Evolutionary conservation across 345 rosid species (phyloP), one percentile per base, ranked within the genome.

Genomic region (Hypericum androsaemum): DNA sequence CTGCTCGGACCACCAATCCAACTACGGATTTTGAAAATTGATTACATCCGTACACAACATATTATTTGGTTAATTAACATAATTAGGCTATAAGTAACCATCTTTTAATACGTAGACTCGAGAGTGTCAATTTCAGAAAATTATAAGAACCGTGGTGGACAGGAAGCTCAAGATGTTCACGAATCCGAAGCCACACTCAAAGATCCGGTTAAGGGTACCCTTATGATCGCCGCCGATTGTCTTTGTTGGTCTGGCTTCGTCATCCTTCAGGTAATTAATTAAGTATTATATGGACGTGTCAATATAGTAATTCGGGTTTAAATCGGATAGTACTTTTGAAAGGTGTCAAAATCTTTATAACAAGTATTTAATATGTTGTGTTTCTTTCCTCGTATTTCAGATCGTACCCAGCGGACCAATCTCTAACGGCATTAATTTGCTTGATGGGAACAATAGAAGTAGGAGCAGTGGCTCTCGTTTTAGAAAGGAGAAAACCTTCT

Each of bases 111-210:
- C 58, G 22, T 48, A 87, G 96, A 76, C 73, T 90, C n/a, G 98
- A 90, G 82, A 81, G 68, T 58, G 78, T 90, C 10, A 73, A 75
- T n/a, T 15, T 81, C 16, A 65, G 56, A 90, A 87, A 77, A 65
- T 84, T 48, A 8, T 80, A n/a, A 95, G 98, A 39, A 90, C 98
- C 7, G 4, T 81, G 15, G 86, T 90, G 48, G 98, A 96, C 67
- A 77, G 11, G 64, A 70, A 43, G 62, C 54, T 15, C 32, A 59
- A 15, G 53, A 40, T 50, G 71, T 62, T 39, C 67, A 35, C 6
- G 7, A 41, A 10, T 49, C 73, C 28, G 12, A 53, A 8, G 50
- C 56, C 5, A 56, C 59, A 12, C 54, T 59, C 9, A 78, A 66
- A 58, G 76, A 78, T 64, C 86, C 83, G 10, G 45, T 77, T 2